Base-by-base conservation (phyloP, 2,329 filamentous ascomycete genomes). In the Calonectria crousiana region DNA sequence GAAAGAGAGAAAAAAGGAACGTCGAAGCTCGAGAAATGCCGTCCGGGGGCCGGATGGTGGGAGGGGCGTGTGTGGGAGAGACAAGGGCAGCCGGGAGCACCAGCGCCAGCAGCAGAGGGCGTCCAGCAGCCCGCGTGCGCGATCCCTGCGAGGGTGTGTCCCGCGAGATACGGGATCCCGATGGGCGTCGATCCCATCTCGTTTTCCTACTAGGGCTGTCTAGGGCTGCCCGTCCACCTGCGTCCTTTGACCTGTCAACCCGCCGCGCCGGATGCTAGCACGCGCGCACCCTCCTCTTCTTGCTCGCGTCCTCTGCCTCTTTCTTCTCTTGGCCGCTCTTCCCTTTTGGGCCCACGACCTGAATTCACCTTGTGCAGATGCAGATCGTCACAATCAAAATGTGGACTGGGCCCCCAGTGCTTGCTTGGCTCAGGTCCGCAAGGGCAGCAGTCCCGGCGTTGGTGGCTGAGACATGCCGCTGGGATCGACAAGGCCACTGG, bases 191-290 rank as follows among this genome's bases (percentile, higher is more conserved):
- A 79, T 79, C 78, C 60, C 73, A 51, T 14, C 77, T 71, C 36
- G 44, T 73, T 44, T 49, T n/a, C 26, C 23, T 44, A 26, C 53
- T 71, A 79, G 67, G 73, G 73, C 69, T 75, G 67, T 64, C 71
- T 58, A 32, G 30, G 30, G 30, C 30, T 32, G 30, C 30, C 30
- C 9, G 30, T 32, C 30, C 30, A 32, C 49, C 32, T 51, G 23
- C 52, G 58, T 65, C 73, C 71, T 73, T 74, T 72, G 75, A 78
- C 70, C 72, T 67, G 74, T 41, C 72, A 74, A 78, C 73, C 75
- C 69, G 64, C 74, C 64, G 30, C 34, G 47, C 58, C 20, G 58
- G 58, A 44, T 44, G 41, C 41, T 18, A 41, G 38, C 38, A 18
- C 11, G 18, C 38, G 6, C 38, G 14, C 38, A 4, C 38, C 9